Percentiles rank a stretch among this genome's conserved stretches.
These are phyloP conservation scores for Striga hermonthica DNA, from an alignment of 305 asterid genomes.

Conservation along the genomic window DNA sequence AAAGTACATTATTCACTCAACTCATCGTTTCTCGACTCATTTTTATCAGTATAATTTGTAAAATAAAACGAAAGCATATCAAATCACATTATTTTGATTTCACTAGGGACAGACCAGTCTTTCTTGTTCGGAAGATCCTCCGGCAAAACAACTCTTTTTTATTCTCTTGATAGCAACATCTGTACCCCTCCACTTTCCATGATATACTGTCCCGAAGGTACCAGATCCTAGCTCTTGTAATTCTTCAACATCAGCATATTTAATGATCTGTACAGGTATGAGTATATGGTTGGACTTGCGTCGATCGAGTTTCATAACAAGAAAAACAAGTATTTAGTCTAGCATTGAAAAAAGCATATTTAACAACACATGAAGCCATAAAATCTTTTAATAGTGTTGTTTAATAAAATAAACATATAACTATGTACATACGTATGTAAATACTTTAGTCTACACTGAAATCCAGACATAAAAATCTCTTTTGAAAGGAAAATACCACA, in stretches of 20 bases:
- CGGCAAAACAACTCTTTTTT: conserved; percentile 64
- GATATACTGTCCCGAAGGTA: conserved; percentile 69
- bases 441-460: neutral
- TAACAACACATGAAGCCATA: neutral
- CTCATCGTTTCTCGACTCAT: too few species aligned
- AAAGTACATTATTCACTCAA: too few species aligned
- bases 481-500: conserved; percentile 2
- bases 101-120: conserved; percentile 44
- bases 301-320: conserved; percentile 3
- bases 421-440: neutral
- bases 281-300: conserved; percentile 10
- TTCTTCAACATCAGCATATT: conserved; percentile 63
- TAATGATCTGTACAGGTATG: conserved; percentile 46
- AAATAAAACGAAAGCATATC: too few species aligned
- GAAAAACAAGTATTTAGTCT: neutral
- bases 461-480: conserved; percentile 11
- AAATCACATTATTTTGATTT: neutral
- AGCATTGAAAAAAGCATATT: too few species aligned
- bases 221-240: conserved; percentile 71
- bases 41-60: too few species aligned
- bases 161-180: conserved; percentile 79
- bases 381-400: neutral
- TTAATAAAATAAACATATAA: conserved; percentile 6
- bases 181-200: conserved; percentile 79
- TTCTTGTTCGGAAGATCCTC: conserved; percentile 62